Conservation (phyloP, 306 rosid species). For the Glycine latifolia region DNA sequence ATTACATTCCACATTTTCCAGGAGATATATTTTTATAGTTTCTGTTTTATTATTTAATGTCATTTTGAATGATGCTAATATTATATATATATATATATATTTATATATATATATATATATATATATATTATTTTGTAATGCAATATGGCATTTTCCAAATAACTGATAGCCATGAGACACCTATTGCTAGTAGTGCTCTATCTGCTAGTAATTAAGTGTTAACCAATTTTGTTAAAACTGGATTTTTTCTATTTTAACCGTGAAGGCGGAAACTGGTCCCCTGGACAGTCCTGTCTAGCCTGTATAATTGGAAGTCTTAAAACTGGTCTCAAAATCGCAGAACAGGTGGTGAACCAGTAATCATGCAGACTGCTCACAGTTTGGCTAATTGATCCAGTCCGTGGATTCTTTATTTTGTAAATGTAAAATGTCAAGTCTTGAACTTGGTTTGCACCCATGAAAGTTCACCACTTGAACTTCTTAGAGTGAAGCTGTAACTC, state of each 20-base stretch:
- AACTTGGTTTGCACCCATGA: not conserved
- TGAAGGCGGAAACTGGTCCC: not conserved
- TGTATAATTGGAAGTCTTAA: not conserved
- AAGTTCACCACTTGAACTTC: slow-evolving; percentile 12
- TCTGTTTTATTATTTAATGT: not conserved
- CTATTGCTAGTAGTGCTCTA: not conserved
- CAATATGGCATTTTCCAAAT: not conserved
- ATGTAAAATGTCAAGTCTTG: not conserved
- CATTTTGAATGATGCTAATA: too few relatives aligned
- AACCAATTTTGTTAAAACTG: not conserved
- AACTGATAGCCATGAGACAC: not conserved
- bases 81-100: too few relatives aligned
- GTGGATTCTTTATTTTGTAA: not conserved
- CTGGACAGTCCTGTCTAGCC: not conserved
- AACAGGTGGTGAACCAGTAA: not conserved
- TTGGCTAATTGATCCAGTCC: not conserved
- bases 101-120: too few relatives aligned
- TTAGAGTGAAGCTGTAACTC: not conserved
- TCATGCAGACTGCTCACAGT: not conserved
- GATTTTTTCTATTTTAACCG: not conserved
- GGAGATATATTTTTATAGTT: too few relatives aligned
- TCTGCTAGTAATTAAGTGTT: not conserved
- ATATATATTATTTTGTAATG: too few relatives aligned
- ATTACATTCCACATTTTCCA: too few relatives aligned
- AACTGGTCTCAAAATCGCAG: not conserved